These are phyloP conservation scores for Bipolaris victoriae DNA, from an alignment of 2,329 filamentous ascomycete species.

Conservation along the genomic window DNA sequence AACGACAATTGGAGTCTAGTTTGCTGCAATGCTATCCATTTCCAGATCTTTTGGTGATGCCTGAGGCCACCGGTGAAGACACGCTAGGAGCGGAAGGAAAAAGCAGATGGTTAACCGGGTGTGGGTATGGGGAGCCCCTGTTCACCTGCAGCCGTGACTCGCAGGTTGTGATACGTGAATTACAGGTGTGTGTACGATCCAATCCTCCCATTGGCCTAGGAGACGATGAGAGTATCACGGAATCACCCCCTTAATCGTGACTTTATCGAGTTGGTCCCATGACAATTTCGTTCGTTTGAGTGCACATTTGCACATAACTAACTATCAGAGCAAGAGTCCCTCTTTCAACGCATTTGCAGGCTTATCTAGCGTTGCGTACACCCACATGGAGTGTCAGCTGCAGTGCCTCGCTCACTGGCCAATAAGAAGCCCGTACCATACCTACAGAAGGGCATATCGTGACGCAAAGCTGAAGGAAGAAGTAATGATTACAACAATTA, in stretches of 20 bases:
- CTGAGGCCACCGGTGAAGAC: not conserved
- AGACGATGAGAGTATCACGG: too few species aligned
- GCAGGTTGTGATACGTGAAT: not conserved
- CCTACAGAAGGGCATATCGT: not conserved
- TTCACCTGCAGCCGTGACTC: not conserved
- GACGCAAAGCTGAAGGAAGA: not conserved
- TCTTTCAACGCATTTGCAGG: not conserved
- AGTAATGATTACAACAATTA: not conserved
- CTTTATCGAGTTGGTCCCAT: not conserved
- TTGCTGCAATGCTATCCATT: not conserved
- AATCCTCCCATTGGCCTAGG: not conserved
- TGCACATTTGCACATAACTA: not conserved
- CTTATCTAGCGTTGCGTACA: not conserved
- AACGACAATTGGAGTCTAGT: not conserved
- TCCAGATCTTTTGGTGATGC: not conserved
- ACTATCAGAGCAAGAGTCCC: too few species aligned
- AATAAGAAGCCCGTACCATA: not conserved
- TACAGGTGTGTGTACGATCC: too few species aligned
- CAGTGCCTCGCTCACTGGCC: not conserved
- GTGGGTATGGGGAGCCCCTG: not conserved
- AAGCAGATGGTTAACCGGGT: not conserved
- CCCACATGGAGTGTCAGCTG: not conserved
- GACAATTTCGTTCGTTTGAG: not conserved
- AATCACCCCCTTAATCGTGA: not conserved
- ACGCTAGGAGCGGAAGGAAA: not conserved